Percentiles rank a stretch among this genome's conserved stretches.
Conservation (phyloP, 345 rosid species). For the Iberis pinnata region DNA sequence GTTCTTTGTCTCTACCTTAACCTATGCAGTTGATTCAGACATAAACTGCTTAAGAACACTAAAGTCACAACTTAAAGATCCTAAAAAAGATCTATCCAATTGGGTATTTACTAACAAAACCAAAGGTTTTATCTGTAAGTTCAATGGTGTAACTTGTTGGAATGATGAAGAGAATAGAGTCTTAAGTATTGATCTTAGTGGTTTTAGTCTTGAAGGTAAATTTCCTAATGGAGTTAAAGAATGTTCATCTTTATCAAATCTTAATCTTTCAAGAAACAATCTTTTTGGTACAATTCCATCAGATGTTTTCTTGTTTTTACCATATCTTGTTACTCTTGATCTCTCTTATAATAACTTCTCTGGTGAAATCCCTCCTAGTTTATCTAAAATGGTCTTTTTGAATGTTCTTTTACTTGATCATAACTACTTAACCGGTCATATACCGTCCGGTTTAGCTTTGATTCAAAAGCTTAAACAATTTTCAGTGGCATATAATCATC, state of each 20-base stretch:
- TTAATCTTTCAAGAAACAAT: slow-evolving; percentile 20
- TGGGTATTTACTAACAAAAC: slow-evolving; percentile 19
- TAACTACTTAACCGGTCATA: slow-evolving; percentile 18
- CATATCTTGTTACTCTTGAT: not conserved
- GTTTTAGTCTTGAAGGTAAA: slow-evolving; percentile 25
- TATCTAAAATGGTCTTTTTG: not conserved
- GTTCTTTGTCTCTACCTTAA: slow-evolving; percentile 33
- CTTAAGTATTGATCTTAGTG: slow-evolving; percentile 8
- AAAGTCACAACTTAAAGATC: slow-evolving; percentile 40
- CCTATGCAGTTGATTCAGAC: slow-evolving; percentile 37
- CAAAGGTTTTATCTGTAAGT: slow-evolving; percentile 15
- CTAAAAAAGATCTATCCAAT: slow-evolving; percentile 27
- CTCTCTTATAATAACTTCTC: slow-evolving; percentile 25
- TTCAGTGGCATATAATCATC: slow-evolving; percentile 25
- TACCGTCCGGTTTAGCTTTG: slow-evolving; percentile 9
- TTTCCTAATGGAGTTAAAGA: slow-evolving; percentile 24
- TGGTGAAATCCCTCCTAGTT: slow-evolving; percentile 21
- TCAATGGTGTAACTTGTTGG: slow-evolving; percentile 26
- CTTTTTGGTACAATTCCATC: slow-evolving; percentile 25
- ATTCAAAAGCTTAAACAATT: slow-evolving; percentile 4
- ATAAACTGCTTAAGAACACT: slow-evolving; percentile 43
- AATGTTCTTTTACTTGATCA: slow-evolving; percentile 5
- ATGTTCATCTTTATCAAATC: slow-evolving; percentile 7
- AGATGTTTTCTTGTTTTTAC: not conserved
- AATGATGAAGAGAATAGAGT: not conserved